Evolutionary conservation across 371 early-diverging fungal genomes (phyloP).

Genomic region (Mucor indicus): DNA sequence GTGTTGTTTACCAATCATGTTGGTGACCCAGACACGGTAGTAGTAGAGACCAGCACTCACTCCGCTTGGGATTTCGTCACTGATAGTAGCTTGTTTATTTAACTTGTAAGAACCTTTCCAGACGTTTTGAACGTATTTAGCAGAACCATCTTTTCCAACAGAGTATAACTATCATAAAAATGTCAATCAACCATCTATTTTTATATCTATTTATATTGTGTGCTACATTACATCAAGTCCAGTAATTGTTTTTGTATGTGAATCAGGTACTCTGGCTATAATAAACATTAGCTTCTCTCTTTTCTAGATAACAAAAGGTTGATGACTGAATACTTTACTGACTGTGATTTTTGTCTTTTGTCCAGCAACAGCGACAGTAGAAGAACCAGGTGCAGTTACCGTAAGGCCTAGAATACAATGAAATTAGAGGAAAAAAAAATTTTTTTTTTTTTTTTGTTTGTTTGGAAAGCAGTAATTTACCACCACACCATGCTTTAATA

Average conservation of each 20-base stretch:
- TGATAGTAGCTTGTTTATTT: constrained; percentile 31
- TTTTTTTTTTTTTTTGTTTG: neutral
- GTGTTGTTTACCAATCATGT: constrained; percentile 36
- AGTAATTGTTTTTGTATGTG: constrained; percentile 35
- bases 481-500: constrained; percentile 41
- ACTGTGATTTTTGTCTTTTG: constrained; percentile 28
- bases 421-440: neutral
- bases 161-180: constrained; percentile 33
- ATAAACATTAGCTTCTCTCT: too few relatives aligned
- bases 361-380: constrained; percentile 32
- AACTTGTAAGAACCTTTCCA: constrained; percentile 38
- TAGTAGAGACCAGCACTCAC: constrained; percentile 43
- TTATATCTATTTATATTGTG: constrained; percentile 1
- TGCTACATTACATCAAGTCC: constrained; percentile 44
- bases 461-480: constrained; percentile 10
- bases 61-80: constrained; percentile 25
- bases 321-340: constrained; percentile 6
- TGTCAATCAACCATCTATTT: neutral
- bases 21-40: constrained; percentile 53
- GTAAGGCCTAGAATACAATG: constrained; percentile 13
- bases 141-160: constrained; percentile 27
- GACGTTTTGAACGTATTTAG: constrained; percentile 43
- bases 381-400: constrained; percentile 19
- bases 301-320: neutral
- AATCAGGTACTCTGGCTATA: constrained; percentile 26